Percentiles rank a stretch among this genome's conserved stretches.
phyloP scores from a whole-genome alignment of 108 stramenopile genomes.

The Cylindrotheca fusiformis region DNA sequence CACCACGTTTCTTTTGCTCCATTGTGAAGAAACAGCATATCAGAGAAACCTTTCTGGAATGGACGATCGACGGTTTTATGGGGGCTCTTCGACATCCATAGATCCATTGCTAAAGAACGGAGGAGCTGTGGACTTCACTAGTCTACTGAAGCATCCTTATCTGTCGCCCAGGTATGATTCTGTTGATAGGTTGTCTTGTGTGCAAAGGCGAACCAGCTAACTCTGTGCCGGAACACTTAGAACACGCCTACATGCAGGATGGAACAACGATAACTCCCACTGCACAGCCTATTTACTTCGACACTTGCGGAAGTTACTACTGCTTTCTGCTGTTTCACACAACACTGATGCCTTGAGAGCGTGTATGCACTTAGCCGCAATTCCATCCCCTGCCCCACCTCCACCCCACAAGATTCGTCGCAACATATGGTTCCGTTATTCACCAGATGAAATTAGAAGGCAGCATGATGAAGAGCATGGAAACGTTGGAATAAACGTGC shows the following conservation, averaged over 20 bases:
- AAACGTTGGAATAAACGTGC: conserved; percentile 64
- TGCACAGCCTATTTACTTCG: conserved; percentile 73
- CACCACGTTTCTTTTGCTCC: conserved; percentile 76
- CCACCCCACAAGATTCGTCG: conserved; percentile 35
- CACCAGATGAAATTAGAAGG: conserved; percentile 45
- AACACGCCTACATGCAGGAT: conserved; percentile 68
- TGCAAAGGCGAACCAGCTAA: no score
- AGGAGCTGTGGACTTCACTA: conserved; percentile 53
- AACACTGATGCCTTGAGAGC: conserved; percentile 72
- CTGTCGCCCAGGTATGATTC: conserved; percentile 46
- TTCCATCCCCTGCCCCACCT: conserved; percentile 45
- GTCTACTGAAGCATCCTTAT: conserved; percentile 54
- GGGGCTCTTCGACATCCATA: conserved; percentile 10
- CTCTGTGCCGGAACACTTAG: no score
- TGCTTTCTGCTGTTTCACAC: conserved; percentile 70
- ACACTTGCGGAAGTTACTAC: conserved; percentile 73
- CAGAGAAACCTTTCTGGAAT: conserved; percentile 64
- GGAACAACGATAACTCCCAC: conserved; percentile 73
- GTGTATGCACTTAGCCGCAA: conserved; percentile 59
- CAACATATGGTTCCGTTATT: conserved; percentile 34
- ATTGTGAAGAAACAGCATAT: conserved; percentile 77
- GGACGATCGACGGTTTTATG: conserved; percentile 72
- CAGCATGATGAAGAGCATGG: conserved; percentile 78
- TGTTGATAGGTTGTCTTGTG: no score
- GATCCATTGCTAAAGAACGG: conserved; percentile 34